Evolutionary conservation across 768 basidiomycete species (phyloP).

Genomic region (Suillus placidus): DNA sequence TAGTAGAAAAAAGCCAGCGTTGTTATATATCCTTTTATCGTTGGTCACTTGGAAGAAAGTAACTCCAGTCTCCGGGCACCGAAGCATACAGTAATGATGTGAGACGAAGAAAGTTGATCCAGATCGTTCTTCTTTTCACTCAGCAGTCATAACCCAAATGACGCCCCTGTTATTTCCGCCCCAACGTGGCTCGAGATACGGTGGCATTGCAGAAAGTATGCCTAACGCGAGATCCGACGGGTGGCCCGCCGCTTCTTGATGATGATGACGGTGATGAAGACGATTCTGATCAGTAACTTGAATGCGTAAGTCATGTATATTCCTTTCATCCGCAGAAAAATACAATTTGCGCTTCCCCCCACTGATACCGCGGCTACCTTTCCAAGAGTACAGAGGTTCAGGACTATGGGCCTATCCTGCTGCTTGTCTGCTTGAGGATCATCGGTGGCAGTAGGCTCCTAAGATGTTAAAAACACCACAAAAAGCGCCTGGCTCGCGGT

Average conservation of each 20-base stretch:
- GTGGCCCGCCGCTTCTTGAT: background rate
- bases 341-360: background rate
- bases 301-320: background rate
- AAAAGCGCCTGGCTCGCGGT: background rate
- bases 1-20: too few species aligned
- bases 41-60: too few species aligned
- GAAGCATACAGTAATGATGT: background rate
- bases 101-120: background rate
- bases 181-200: background rate
- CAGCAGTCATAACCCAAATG: background rate
- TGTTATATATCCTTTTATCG: too few species aligned
- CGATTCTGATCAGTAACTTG: background rate
- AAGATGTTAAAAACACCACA: background rate
- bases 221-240: background rate
- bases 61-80: background rate
- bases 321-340: background rate
- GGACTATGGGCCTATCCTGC: background rate
- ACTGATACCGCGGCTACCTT: background rate
- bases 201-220: background rate
- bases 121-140: background rate
- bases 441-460: background rate
- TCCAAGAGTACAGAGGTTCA: background rate
- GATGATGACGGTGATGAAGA: background rate
- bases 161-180: background rate
- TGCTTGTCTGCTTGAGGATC: background rate